These are phyloP conservation scores for Gaeumannomyces sp. DNA, from an alignment of 2,329 filamentous ascomycete species.

Conservation along the genomic window DNA sequence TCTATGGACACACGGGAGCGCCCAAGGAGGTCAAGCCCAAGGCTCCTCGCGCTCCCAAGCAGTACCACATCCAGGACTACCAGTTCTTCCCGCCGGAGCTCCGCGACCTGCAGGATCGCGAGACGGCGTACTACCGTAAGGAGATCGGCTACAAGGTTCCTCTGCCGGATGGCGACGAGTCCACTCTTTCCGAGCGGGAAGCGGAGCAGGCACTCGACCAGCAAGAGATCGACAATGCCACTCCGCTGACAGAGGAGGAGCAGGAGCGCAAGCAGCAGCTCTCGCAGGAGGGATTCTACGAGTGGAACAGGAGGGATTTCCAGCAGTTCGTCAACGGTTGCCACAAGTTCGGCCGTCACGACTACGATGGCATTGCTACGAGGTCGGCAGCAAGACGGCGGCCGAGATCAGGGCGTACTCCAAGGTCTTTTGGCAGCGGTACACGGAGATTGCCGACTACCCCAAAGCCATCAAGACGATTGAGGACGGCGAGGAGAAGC, in stretches of 20 bases:
- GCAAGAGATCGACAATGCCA: constrained; percentile 86
- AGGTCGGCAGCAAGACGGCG: constrained; percentile 84
- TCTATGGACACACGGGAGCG: constrained; percentile 69
- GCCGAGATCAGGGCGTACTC: constrained; percentile 86
- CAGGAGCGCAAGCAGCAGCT: constrained; percentile 78
- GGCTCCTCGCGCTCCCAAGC: constrained; percentile 90
- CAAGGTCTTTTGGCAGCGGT: constrained; percentile 93
- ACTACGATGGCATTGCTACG: constrained; percentile 81
- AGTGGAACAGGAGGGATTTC: constrained; percentile 97
- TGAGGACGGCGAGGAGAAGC: constrained; percentile 86
- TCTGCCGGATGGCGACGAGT: constrained; percentile 79
- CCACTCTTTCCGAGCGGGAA: constrained; percentile 74
- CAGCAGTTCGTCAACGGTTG: constrained; percentile 97
- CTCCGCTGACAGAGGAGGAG: constrained; percentile 82
- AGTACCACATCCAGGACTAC: constrained; percentile 88
- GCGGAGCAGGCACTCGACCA: constrained; percentile 84
- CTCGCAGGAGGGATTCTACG: constrained; percentile 77
- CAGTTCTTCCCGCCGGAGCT: constrained; percentile 89
- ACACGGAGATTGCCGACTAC: constrained; percentile 84
- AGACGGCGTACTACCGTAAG: constrained; percentile 93
- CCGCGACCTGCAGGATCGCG: constrained; percentile 86
- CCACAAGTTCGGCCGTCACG: constrained; percentile 81
- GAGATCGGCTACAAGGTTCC: constrained; percentile 94
- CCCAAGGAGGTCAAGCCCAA: constrained; percentile 85
- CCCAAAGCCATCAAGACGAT: constrained; percentile 83